Evolutionary conservation across 495 filamentous ascomycete species (phyloP).

Genomic region (Darksidea phi): DNA sequence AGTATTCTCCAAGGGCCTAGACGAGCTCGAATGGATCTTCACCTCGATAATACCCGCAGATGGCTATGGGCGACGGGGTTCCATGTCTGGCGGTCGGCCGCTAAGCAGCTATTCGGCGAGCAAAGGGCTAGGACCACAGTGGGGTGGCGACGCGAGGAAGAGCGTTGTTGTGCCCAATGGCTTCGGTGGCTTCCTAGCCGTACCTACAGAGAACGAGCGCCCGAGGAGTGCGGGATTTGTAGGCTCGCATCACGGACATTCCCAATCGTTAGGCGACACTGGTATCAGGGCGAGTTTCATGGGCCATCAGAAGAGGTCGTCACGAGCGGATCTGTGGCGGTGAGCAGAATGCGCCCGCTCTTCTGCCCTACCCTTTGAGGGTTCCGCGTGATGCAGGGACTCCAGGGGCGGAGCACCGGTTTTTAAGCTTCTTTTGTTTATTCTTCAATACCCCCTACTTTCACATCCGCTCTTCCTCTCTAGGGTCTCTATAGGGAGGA

Average conservation of each 20-base stretch:
- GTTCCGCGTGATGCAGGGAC: too few species aligned
- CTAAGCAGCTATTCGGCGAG: conserved; percentile 56
- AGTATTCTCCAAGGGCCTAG: conserved; percentile 81
- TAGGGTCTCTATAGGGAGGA: too few species aligned
- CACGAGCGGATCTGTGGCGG: conserved; percentile 36
- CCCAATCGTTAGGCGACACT: background rate
- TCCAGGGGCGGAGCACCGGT: too few species aligned
- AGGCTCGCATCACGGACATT: background rate
- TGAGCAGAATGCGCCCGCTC: conserved; percentile 17
- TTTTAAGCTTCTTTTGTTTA: too few species aligned
- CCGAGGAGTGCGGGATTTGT: conserved; percentile 32
- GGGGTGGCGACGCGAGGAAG: conserved; percentile 61
- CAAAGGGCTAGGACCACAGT: conserved; percentile 53
- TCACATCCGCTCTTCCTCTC: too few species aligned
- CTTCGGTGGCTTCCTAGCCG: conserved; percentile 76
- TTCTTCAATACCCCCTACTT: too few species aligned
- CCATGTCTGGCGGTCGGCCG: conserved; percentile 51
- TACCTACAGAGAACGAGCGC: conserved; percentile 56
- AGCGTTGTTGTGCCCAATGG: conserved; percentile 71
- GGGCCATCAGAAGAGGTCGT: conserved; percentile 19
- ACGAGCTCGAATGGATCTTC: conserved; percentile 85
- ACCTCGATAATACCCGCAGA: conserved; percentile 56
- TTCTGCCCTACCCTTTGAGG: too few species aligned
- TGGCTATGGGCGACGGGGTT: conserved; percentile 41
- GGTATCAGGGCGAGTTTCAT: conserved; percentile 22